Percentiles rank a stretch among this genome's conserved stretches.
phyloP scores from a whole-genome alignment of 2,329 filamentous ascomycete species.

The Cladosporium velox region DNA sequence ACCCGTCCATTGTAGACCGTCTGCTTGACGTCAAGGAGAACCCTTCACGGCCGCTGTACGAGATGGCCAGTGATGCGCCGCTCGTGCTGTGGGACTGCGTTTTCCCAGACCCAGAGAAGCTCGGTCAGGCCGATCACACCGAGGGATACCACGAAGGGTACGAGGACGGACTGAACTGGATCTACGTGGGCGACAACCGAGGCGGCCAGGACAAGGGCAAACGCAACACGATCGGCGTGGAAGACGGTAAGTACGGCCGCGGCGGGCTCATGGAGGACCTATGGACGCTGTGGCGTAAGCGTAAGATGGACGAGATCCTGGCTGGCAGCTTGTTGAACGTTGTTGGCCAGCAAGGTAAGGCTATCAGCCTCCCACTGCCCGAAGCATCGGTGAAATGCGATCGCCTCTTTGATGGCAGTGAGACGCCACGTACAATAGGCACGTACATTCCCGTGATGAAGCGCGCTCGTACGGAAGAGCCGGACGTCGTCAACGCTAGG shows the following conservation, averaged over 20 bases:
- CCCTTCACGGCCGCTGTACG: slow-evolving; percentile 79
- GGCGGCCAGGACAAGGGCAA: slow-evolving; percentile 40
- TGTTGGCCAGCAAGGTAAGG: slow-evolving; percentile 46
- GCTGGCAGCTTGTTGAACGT: slow-evolving; percentile 72
- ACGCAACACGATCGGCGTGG: slow-evolving; percentile 41
- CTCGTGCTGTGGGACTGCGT: slow-evolving; percentile 96
- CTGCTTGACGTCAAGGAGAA: slow-evolving; percentile 72
- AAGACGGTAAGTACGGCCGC: slow-evolving; percentile 63
- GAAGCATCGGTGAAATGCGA: slow-evolving; percentile 37
- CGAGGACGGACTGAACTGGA: slow-evolving; percentile 71
- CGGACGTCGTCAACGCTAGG: slow-evolving; percentile 64
- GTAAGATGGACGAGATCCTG: slow-evolving; percentile 88
- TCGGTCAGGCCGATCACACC: slow-evolving; percentile 40
- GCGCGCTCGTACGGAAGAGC: slow-evolving; percentile 57
- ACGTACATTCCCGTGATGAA: slow-evolving; percentile 60
- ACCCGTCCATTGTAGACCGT: slow-evolving; percentile 68
- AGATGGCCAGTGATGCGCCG: slow-evolving; percentile 86
- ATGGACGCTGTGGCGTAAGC: slow-evolving; percentile 80
- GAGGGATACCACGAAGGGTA: slow-evolving; percentile 39
- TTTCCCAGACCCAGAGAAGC: slow-evolving; percentile 62
- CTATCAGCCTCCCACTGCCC: slow-evolving; percentile 15
- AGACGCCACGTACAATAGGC: slow-evolving; percentile 56
- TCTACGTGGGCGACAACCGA: slow-evolving; percentile 70
- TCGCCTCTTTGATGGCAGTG: slow-evolving; percentile 61
- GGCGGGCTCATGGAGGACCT: slow-evolving; percentile 70